A percentile compares a stretch with the other conserved stretches of the same genome.
phyloP scores from a whole-genome alignment of 345 rosid species.

The Diplotaxis tenuifolia region DNA sequence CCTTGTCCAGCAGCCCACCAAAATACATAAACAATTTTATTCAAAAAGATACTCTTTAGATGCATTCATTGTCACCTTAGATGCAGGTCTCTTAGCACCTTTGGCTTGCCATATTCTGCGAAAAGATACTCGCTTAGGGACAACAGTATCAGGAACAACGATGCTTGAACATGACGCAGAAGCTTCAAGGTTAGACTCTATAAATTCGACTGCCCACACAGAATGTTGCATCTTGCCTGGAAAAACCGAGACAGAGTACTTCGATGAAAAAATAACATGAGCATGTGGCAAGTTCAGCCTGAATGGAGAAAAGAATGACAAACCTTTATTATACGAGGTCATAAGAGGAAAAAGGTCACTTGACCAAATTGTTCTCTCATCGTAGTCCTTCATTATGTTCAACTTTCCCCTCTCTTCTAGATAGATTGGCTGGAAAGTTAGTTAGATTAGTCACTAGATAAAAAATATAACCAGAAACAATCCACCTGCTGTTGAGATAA shows the following conservation, averaged over 20 bases:
- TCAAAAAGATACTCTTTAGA: constrained; percentile 52
- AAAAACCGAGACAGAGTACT: constrained; percentile 23
- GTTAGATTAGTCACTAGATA: constrained; percentile 9
- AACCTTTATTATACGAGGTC: constrained; percentile 92
- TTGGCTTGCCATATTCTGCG: constrained; percentile 95
- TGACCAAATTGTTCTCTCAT: constrained; percentile 95
- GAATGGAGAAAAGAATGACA: constrained; percentile 10
- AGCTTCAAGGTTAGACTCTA: constrained; percentile 56
- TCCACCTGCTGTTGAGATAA: neutral
- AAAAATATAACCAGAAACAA: neutral
- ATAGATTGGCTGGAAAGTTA: constrained; percentile 55
- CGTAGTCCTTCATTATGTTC: constrained; percentile 71
- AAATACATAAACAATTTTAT: constrained; percentile 17
- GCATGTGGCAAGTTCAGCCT: constrained; percentile 7
- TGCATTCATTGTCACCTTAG: constrained; percentile 62
- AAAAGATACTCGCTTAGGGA: constrained; percentile 60
- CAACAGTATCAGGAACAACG: constrained; percentile 47
- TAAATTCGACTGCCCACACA: constrained; percentile 76
- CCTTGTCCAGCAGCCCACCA: constrained; percentile 25
- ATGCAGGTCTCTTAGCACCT: constrained; percentile 79
- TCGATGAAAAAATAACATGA: neutral
- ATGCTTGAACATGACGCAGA: constrained; percentile 40
- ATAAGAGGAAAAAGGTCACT: constrained; percentile 72
- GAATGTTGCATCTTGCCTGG: constrained; percentile 97
- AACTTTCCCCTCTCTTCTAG: constrained; percentile 88